Evolutionary conservation across 78 protist genomes (phyloP), one percentile per base, ranked within the genome.

Genomic region (Emiliania huxleyi): DNA sequence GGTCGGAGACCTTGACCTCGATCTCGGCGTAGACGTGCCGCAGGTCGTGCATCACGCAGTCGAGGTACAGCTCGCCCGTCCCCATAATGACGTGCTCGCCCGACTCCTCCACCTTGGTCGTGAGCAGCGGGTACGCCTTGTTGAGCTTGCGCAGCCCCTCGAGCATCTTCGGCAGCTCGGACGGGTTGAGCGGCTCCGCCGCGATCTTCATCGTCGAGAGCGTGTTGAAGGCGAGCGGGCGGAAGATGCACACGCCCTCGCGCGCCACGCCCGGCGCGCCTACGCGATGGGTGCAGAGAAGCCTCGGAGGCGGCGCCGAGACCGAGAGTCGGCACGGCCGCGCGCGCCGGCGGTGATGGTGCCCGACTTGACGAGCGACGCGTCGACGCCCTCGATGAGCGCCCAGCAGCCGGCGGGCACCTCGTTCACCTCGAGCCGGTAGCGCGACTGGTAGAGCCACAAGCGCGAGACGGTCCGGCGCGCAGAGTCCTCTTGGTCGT

Each of bases 31-130:
- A 92, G 91, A 56, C 52, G n/a, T 44, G 11, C 37, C 99, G 90
- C 44, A 99, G 94, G 87, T 99, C 99, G 93, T 98, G 99, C 95
- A 99, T 69, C 48, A 95, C 96, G 88, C 98, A 97, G 91, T 99
- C 99, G 35, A 99, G 52, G 96, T 97, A 97, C 42, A 99, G 93
- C 95, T 99, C 99, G 33, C 99, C 99, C 0, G 99, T 97, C 37
- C 99, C 99, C 8, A 96, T 5, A 43, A 99, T 69, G 19, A 96
- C 85, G 91, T 98, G 99, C 96, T 98, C 99, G 37, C 99, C 99
- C 0, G 97, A 93, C 94, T 99, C 99, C 69, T 98, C 99, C 26
- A 97, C 99, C 83, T 95, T 91, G 69, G 99, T 96, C 19, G 35
- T 1, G 25, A 94, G 89, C 42, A 96, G 90, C 37, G 99, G 99